Evolutionary conservation across 441 rosid species (phyloP), one percentile per base, ranked within the genome.

Genomic region (Erysimum pusillum): DNA sequence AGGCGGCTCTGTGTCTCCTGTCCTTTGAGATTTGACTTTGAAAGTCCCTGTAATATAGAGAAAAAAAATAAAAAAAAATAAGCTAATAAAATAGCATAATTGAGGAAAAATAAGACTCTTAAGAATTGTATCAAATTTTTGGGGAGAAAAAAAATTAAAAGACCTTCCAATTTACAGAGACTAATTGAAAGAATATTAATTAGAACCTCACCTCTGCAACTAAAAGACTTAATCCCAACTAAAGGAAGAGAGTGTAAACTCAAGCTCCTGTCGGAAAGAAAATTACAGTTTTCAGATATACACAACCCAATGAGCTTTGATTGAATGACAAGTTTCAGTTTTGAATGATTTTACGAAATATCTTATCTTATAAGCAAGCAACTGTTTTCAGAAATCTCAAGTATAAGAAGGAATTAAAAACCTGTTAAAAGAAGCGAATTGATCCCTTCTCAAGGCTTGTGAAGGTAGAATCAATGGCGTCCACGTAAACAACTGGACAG

Each of bases 391-490:
- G 3, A 12, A 60, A 5, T 15, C 10, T 14, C 10, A 67, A 35
- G 15, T 1, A 35, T 17, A 41, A 41, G 7, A 35, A 12, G 10
- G 67, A 63, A 41, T 9, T 2, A 3, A 76, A 41, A 64, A 87
- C 90, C 89, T 80, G 49, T 74, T 79, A 12, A 76, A 56, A 44
- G 83, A 75, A 38, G 80, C 22, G 45, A 22, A 9, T 28, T 17
- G 85, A 74, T 49, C 49, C 5, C 75, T 71, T 34, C 25, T 38
- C 11, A 84, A 66, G 42, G 76, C 32, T 65, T 63, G 78, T 32
- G 79, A 57, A 13, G 89, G 79, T 13, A 76, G 75, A 59, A 82
- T 75, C 85, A 83, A 89, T 41, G 90, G 85, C 20, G 53, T 86
- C 70, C 77, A 79, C 72, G 76, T 67, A 54, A 80, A 84, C 53